Evolutionary conservation across 257 asterid species (phyloP), one percentile per base, ranked within the genome.

Genomic region (Scutellaria baicalensis): DNA sequence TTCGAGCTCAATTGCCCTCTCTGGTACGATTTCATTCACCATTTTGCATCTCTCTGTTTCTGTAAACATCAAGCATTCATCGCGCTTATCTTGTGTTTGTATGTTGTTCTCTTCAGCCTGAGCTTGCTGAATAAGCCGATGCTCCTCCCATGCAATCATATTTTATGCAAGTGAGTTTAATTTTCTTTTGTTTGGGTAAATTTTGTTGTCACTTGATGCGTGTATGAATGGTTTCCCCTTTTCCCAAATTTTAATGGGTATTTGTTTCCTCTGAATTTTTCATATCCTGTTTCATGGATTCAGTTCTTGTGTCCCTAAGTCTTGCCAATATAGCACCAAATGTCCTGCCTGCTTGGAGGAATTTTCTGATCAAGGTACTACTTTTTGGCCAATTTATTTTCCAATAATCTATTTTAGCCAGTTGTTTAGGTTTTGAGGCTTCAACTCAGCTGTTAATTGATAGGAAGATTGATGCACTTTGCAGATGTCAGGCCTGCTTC

Each of bases 1-100:
- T 88, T 85, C 56, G 99, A 90, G 86, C 94, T 93, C 75, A 93
- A 91, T 74, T 93, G 99, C 69, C 96, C 96, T 47, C 71, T 84
- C 20, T 93, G 96, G 98, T 93, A 79, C 42, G 8, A 18, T 38
- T 8, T 44, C 0, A 1, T 13, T 11, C 6, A 4, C 52, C 43
- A 8, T 1, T 35, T 68, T 74, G 16, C 44, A 23, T 66, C 6
- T 54, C 1, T 59, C 7, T 7, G 0, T 47, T 21, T 16, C 12
- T 56, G 13, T 36, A 8, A 8, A 2, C 4, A 5, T 31, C 18
- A 8, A 11, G 23, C 39, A 20, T 7, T 69, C 35, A 3, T 4
- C 49, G 36, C 45, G 5, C 55, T 52, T 8, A 7, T 50, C 17
- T n/a, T 49, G 20, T 23, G 8, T 39, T 27, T 45, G 12, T 36